Evolutionary conservation across 169 alveolate genomes (phyloP).

Genomic region (Eimeria nieschulzi): DNA sequence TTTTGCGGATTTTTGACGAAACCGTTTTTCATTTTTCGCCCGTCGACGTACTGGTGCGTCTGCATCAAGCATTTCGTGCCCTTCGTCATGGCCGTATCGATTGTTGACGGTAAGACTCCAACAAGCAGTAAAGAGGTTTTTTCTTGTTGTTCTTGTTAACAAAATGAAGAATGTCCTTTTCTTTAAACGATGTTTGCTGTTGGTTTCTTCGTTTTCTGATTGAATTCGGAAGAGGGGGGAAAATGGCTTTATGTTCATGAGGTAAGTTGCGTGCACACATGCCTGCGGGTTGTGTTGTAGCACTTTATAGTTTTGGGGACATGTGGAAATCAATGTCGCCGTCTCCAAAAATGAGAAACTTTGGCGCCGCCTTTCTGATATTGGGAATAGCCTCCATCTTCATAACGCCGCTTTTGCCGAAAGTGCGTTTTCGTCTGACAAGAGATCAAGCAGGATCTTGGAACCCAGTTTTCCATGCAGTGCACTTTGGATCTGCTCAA

Average conservation of each 20-base stretch:
- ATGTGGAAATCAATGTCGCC: conserved; percentile 48
- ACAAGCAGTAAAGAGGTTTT: no score
- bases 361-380: conserved; percentile 43
- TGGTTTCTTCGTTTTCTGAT: background rate
- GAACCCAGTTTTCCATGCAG: no score
- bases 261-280: background rate
- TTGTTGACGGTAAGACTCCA: conserved; percentile 27
- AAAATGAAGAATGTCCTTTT: no score
- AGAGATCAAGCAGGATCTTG: background rate
- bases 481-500: no score
- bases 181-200: background rate
- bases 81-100: conserved; percentile 54
- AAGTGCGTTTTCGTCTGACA: background rate
- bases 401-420: conserved; percentile 31
- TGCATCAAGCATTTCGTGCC: conserved; percentile 64
- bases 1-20: conserved; percentile 46
- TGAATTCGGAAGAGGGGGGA: no score
- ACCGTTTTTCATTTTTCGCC: conserved; percentile 51
- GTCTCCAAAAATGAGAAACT: conserved; percentile 55
- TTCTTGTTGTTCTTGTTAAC: no score
- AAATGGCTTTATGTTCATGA: no score
- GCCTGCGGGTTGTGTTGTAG: background rate
- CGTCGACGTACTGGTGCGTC: conserved; percentile 57
- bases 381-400: conserved; percentile 23
- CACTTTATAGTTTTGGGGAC: conserved; percentile 18